Percentiles rank a stretch among this genome's conserved stretches.
Evolutionary conservation across 2,329 filamentous ascomycete genomes (phyloP).

Genomic region (Neurospora crassa): DNA sequence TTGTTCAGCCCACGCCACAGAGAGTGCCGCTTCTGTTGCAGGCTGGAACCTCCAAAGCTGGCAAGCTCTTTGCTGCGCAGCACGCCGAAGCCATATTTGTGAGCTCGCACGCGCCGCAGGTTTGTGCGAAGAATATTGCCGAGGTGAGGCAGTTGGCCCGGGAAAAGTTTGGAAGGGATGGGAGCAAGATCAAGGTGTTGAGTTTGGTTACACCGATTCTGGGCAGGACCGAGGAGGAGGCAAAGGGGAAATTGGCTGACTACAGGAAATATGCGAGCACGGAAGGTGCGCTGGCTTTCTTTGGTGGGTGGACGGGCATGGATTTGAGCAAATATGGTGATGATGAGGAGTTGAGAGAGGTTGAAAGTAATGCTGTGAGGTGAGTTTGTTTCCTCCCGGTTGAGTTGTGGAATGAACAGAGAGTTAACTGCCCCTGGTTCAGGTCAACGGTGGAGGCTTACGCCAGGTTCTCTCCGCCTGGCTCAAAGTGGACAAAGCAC

Average conservation of each 20-base stretch:
- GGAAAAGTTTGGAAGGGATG: conserved; percentile 45
- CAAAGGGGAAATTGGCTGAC: conserved; percentile 52
- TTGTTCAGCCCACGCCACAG: conserved; percentile 57
- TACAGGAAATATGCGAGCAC: conserved; percentile 49
- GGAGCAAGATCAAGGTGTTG: conserved; percentile 54
- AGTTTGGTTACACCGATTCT: conserved; percentile 57
- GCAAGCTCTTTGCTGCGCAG: conserved; percentile 57
- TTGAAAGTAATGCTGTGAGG: conserved; percentile 32
- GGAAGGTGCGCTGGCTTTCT: conserved; percentile 59
- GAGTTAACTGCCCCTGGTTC: neutral
- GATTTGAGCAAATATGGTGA: conserved; percentile 32
- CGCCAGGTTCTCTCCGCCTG: conserved; percentile 11
- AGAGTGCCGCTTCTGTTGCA: conserved; percentile 61
- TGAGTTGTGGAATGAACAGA: neutral
- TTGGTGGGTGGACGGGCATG: conserved; percentile 63
- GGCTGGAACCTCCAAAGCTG: conserved; percentile 57
- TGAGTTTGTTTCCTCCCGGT: conserved; percentile 14
- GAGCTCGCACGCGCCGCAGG: conserved; percentile 52
- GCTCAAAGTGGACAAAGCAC: conserved; percentile 58
- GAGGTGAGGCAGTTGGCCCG: conserved; percentile 51
- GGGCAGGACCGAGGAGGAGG: conserved; percentile 56
- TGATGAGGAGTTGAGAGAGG: conserved; percentile 29
- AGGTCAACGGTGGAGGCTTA: conserved; percentile 12
- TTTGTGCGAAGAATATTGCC: conserved; percentile 50
- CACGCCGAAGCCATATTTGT: conserved; percentile 66